Evolutionary conservation across 805 yeast genomes (phyloP).

Genomic region (Monosporozyma aquatica): DNA sequence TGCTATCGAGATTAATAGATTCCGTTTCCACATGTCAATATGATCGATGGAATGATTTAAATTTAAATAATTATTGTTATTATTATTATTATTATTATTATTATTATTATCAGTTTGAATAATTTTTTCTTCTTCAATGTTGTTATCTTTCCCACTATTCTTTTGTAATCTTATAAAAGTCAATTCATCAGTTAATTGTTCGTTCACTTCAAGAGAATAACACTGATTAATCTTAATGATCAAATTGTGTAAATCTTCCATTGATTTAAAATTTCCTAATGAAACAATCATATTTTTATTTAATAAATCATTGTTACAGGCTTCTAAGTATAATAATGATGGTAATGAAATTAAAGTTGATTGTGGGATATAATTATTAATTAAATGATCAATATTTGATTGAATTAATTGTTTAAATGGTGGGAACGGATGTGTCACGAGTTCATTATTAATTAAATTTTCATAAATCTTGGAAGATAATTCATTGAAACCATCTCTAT

Average conservation of each 20-base stretch:
- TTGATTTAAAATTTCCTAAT: conserved; percentile 10
- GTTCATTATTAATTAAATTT: neutral
- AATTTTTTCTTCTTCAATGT: neutral
- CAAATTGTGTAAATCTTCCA: conserved; percentile 11
- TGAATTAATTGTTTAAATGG: neutral
- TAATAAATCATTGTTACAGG: neutral
- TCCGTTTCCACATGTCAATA: conserved; percentile 8
- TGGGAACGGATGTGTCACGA: neutral
- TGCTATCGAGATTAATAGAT: conserved; percentile 4
- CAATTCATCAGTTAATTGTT: neutral
- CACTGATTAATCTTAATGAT: conserved; percentile 9
- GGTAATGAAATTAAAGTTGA: conserved; percentile 1
- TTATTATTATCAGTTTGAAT: too few relatives aligned
- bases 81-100: too few relatives aligned
- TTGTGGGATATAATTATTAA: neutral
- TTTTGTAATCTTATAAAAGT: neutral
- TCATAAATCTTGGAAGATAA: neutral
- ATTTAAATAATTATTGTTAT: neutral
- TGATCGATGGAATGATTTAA: neutral
- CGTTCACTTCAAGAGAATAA: conserved; percentile 3
- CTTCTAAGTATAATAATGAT: conserved; percentile 2
- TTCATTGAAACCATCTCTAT: neutral
- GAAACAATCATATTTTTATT: conserved; percentile 2
- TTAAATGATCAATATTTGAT: neutral
- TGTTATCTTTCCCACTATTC: neutral